These are phyloP conservation scores for Candida easanensis DNA, from an alignment of 805 yeast genomes.

Conservation along the genomic window DNA sequence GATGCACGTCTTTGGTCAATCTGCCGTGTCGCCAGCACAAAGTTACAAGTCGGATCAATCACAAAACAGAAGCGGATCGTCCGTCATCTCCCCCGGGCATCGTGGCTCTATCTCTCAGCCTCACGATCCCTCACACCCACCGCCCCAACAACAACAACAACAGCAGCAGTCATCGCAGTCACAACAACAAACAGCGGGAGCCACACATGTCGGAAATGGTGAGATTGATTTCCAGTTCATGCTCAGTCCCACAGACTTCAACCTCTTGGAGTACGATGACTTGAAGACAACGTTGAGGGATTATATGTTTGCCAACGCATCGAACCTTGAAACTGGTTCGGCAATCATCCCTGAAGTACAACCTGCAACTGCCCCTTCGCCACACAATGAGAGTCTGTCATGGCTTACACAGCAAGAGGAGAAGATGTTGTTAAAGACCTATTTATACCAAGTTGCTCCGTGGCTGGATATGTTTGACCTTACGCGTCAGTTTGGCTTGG, in stretches of 20 bases:
- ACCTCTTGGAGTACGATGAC: conserved; percentile 29
- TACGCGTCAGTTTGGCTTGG: conserved; percentile 33
- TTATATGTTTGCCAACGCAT: conserved; percentile 38
- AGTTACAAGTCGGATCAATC: conserved; percentile 3
- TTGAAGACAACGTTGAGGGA: conserved; percentile 36
- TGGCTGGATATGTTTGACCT: conserved; percentile 40
- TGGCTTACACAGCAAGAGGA: conserved; percentile 33
- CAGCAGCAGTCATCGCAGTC: not conserved
- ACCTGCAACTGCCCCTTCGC: not conserved
- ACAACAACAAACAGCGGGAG: not conserved
- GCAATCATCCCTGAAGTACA: conserved; percentile 2
- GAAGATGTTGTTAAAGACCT: conserved; percentile 31
- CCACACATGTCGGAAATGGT: not conserved
- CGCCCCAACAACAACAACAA: not conserved
- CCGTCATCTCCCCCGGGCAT: not conserved
- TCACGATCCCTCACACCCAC: not conserved
- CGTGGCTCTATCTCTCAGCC: not conserved
- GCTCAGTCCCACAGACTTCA: conserved; percentile 18
- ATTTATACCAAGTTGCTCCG: conserved; percentile 36
- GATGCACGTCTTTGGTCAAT: conserved; percentile 2
- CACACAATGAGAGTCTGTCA: conserved; percentile 12
- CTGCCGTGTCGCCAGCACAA: conserved; percentile 3
- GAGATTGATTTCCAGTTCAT: conserved; percentile 6
- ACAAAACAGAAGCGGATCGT: conserved; percentile 1
- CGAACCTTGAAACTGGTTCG: conserved; percentile 17